Conservation (phyloP, 768 basidiomycete genomes). For the Auricularia heimuer region DNA sequence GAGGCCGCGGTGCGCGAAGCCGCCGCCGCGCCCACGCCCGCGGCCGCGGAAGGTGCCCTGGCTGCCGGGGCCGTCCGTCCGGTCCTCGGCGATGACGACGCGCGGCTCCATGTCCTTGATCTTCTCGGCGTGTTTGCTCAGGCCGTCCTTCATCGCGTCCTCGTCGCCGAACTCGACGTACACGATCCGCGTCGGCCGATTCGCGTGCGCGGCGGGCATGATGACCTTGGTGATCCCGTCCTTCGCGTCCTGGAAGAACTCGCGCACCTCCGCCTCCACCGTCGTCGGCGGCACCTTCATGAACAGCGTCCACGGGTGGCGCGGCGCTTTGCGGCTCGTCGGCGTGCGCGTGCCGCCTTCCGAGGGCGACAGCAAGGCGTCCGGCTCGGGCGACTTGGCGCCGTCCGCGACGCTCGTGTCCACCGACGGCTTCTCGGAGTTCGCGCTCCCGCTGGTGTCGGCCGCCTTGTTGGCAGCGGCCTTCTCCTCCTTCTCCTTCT, state of each 20-base stretch:
- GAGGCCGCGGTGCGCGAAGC: constrained; percentile 56
- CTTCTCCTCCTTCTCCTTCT: constrained; percentile 48
- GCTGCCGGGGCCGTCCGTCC: constrained; percentile 14
- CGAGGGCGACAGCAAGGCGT: constrained; percentile 6
- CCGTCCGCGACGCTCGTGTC: neutral
- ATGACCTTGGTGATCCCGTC: constrained; percentile 63
- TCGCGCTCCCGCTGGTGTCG: constrained; percentile 31
- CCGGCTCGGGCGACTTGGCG: neutral
- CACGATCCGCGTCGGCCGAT: constrained; percentile 50
- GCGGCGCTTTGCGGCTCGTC: constrained; percentile 47
- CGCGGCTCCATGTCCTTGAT: constrained; percentile 57
- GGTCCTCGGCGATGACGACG: constrained; percentile 63
- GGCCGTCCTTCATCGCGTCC: constrained; percentile 68
- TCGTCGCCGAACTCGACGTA: constrained; percentile 91
- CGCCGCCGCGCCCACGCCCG: constrained; percentile 37
- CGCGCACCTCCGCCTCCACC: constrained; percentile 56
- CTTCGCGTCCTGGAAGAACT: constrained; percentile 68
- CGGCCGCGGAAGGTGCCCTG: constrained; percentile 37
- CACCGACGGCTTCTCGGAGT: constrained; percentile 15
- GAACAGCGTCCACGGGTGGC: constrained; percentile 81
- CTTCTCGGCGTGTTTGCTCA: constrained; percentile 70
- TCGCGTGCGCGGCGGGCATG: constrained; percentile 39
- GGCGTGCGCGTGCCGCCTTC: constrained; percentile 51
- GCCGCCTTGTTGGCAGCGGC: neutral
- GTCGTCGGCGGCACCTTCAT: constrained; percentile 49